Conservation (phyloP, 352 stramenopile genomes). For the Plasmopara halstedii region DNA sequence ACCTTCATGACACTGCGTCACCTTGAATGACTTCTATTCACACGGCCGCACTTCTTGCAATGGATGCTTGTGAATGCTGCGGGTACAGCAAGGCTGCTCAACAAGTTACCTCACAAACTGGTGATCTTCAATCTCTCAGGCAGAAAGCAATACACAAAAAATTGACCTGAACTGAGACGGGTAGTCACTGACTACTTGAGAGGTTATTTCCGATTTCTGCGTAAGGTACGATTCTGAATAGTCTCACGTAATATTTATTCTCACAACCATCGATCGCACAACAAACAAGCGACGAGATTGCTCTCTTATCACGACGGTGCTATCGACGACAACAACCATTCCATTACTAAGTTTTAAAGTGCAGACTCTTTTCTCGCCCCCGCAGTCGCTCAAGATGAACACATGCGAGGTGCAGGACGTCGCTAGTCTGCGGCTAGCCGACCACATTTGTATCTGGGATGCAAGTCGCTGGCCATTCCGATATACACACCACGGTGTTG, state of each 20-base stretch:
- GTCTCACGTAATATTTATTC: background rate
- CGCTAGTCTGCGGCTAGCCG: constrained; percentile 37
- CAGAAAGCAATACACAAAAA: too few relatives aligned
- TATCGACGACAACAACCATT: background rate
- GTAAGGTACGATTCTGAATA: background rate
- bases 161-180: too few relatives aligned
- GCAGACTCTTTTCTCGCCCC: background rate
- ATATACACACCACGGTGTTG: constrained; percentile 73
- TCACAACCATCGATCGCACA: background rate
- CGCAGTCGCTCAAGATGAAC: constrained; percentile 32
- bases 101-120: too few relatives aligned
- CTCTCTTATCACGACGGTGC: background rate
- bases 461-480: constrained; percentile 65
- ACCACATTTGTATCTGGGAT: constrained; percentile 81
- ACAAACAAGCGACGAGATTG: background rate
- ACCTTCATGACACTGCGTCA: too few relatives aligned
- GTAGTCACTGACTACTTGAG: too few relatives aligned
- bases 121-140: too few relatives aligned
- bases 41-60: too few relatives aligned
- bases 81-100: too few relatives aligned
- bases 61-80: too few relatives aligned
- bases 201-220: too few relatives aligned
- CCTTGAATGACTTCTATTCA: too few relatives aligned
- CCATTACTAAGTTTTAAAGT: background rate
- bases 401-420: constrained; percentile 56